These are phyloP conservation scores for Aspergillus saccharolyticus DNA, from an alignment of 495 filamentous ascomycete species.

Conservation along the genomic window DNA sequence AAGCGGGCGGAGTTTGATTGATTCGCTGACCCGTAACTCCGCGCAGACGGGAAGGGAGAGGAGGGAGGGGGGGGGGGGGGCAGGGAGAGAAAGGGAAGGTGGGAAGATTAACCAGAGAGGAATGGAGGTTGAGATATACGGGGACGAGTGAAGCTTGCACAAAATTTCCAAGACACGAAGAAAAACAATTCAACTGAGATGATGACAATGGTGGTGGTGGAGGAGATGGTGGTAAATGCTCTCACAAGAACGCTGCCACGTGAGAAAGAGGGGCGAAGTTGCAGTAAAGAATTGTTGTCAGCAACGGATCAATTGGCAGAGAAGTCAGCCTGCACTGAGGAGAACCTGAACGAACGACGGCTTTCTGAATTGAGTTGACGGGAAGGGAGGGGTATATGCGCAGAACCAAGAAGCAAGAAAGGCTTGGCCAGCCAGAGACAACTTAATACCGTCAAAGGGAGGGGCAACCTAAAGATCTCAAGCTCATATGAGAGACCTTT, in stretches of 20 bases:
- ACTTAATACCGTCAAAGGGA: background rate
- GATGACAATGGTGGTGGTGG: too few relatives aligned
- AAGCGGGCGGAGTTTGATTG: conserved; percentile 13
- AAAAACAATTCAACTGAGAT: too few relatives aligned
- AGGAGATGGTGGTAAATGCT: background rate
- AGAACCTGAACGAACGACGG: conserved; percentile 6
- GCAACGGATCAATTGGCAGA: conserved; percentile 11
- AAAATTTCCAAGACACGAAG: conserved; percentile 12
- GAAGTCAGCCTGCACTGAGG: background rate
- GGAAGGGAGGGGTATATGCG: conserved; percentile 4
- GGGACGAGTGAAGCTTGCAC: conserved; percentile 4
- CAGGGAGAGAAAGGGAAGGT: background rate
- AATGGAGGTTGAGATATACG: conserved; percentile 36
- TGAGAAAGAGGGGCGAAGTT: conserved; percentile 15
- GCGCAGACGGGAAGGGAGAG: conserved; percentile 1
- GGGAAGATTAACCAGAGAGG: conserved; percentile 43
- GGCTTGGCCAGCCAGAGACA: conserved; percentile 18
- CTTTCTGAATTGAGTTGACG: conserved; percentile 8
- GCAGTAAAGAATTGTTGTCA: conserved; percentile 16
- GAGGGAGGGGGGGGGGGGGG: conserved; percentile 3
- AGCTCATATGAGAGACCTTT: background rate
- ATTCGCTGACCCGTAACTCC: conserved; percentile 9
- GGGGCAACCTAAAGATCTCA: conserved; percentile 3
- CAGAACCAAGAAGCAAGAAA: conserved; percentile 14
- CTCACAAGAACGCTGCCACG: conserved; percentile 16